phyloP scores from a whole-genome alignment of 441 rosid genomes.

The Metrosideros polymorpha region DNA sequence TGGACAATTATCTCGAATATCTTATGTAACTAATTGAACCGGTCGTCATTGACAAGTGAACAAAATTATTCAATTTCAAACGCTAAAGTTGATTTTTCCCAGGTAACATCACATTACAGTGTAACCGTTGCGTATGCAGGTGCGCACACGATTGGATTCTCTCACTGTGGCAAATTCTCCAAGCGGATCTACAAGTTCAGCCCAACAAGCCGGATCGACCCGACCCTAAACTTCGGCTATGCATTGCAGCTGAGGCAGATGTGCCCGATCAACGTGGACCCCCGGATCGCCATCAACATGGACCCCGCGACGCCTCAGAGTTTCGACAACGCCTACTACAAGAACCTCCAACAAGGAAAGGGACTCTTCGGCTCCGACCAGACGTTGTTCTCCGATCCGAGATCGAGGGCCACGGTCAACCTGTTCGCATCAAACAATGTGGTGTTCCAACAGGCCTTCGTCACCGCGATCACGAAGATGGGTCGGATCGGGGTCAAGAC shows the following conservation, averaged over 20 bases:
- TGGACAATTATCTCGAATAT: no score
- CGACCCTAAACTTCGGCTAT: conserved; percentile 27
- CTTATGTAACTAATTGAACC: neutral
- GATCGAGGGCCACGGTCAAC: conserved; percentile 37
- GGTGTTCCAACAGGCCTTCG: conserved; percentile 40
- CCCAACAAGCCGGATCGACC: conserved; percentile 30
- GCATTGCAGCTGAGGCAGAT: conserved; percentile 37
- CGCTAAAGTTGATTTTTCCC: neutral
- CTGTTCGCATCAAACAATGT: conserved; percentile 34
- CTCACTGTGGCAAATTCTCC: conserved; percentile 51
- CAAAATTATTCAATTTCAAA: neutral
- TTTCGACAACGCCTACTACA: conserved; percentile 54
- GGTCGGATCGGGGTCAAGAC: conserved; percentile 48
- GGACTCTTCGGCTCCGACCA: conserved; percentile 54
- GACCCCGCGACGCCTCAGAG: conserved; percentile 45
- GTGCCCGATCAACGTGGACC: conserved; percentile 52
- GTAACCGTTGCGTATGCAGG: conserved; percentile 5
- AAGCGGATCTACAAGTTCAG: conserved; percentile 44
- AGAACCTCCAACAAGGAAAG: conserved; percentile 47
- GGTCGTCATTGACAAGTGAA: neutral
- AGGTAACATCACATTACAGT: neutral
- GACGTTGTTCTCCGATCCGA: conserved; percentile 31
- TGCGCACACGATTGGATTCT: conserved; percentile 50
- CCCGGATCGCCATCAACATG: conserved; percentile 53
- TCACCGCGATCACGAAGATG: conserved; percentile 37